Conservation (phyloP, 2,329 filamentous ascomycete genomes). For the Microsporum audouinii region DNA sequence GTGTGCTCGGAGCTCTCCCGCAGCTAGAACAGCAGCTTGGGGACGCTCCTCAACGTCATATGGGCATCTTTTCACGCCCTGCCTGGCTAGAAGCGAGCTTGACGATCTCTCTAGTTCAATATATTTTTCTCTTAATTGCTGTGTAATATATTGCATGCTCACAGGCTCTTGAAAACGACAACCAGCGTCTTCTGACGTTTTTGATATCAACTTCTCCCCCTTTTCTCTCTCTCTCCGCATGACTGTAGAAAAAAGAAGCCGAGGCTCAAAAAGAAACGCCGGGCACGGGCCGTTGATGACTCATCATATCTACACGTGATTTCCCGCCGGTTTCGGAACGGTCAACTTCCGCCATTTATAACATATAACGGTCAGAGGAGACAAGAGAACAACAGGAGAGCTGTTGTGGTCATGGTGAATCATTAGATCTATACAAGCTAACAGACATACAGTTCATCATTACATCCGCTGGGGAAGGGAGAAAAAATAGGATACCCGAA, state of each 20-base stretch:
- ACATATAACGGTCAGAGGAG: not conserved
- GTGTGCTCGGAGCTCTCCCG: not conserved
- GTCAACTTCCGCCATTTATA: not conserved
- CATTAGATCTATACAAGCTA: not conserved
- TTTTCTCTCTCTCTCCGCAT: not conserved
- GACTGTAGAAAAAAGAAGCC: not conserved
- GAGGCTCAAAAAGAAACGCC: not conserved
- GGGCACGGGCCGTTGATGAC: not conserved
- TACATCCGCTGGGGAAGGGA: not conserved
- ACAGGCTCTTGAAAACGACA: no score
- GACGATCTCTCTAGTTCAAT: not conserved
- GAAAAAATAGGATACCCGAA: not conserved
- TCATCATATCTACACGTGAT: not conserved
- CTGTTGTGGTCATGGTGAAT: not conserved
- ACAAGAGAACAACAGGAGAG: not conserved
- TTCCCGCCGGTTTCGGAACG: not conserved
- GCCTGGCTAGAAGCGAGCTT: not conserved
- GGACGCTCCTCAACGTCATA: not conserved
- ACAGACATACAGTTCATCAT: not conserved
- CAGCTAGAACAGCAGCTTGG: not conserved
- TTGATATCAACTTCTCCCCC: not conserved
- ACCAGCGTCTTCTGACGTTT: not conserved
- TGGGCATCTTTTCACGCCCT: not conserved
- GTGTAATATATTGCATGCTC: not conserved
- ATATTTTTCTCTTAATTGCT: not conserved